These are phyloP conservation scores for Penicillium steckii DNA, from an alignment of 495 filamentous ascomycete genomes.

Conservation along the genomic window DNA sequence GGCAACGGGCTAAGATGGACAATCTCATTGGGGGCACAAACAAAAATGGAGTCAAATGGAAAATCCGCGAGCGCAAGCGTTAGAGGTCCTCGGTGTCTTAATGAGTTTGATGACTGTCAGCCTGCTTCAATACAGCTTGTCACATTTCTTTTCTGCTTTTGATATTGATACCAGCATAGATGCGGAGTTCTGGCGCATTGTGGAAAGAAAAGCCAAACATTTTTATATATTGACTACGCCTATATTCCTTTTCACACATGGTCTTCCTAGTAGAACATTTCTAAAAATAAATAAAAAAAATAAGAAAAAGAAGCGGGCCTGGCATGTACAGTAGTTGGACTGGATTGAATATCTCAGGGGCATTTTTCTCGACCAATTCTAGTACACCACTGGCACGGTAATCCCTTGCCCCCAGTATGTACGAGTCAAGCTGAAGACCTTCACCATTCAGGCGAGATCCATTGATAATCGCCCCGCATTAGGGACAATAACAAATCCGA, in stretches of 20 bases:
- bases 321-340: no score
- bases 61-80: conserved; percentile 77
- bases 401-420: background rate
- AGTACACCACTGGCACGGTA: background rate
- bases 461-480: background rate
- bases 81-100: conserved; percentile 33
- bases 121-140: conserved; percentile 7
- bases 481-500: background rate
- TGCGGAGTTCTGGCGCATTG: conserved; percentile 18
- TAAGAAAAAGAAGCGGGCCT: no score
- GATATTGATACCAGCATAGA: conserved; percentile 27
- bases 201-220: no score
- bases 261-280: no score
- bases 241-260: no score
- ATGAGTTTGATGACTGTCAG: conserved; percentile 28
- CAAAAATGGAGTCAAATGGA: conserved; percentile 79
- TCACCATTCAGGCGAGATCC: background rate
- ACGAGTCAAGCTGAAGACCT: no score
- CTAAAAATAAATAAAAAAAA: no score
- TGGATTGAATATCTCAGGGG: no score
- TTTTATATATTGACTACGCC: no score
- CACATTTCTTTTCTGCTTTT: conserved; percentile 3
- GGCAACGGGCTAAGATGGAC: conserved; percentile 76
- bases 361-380: no score
- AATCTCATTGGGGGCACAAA: conserved; percentile 78